Conservation (phyloP, 1,284 basidiomycete genomes). For the Fereydounia khargensis region DNA sequence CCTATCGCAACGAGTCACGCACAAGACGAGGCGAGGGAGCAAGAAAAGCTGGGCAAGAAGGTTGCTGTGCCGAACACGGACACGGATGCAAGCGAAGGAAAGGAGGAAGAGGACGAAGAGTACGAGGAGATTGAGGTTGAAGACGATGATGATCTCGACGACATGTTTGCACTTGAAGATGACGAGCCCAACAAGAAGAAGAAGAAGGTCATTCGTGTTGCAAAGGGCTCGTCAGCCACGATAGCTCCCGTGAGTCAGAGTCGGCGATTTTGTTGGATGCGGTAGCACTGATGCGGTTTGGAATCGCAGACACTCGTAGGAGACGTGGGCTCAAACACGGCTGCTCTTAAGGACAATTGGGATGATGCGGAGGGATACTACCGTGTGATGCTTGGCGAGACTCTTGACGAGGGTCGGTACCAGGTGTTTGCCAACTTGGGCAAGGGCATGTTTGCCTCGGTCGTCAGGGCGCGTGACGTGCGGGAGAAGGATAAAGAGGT, state of each 20-base stretch:
- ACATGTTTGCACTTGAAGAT: constrained; percentile 52
- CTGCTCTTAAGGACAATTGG: constrained; percentile 61
- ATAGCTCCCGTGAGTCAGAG: constrained; percentile 5
- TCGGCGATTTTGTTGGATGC: too few species aligned
- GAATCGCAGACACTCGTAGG: too few species aligned
- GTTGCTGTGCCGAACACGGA: background rate
- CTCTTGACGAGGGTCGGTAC: constrained; percentile 84
- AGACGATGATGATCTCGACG: constrained; percentile 46
- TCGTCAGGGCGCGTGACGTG: constrained; percentile 79
- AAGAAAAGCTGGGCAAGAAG: constrained; percentile 1
- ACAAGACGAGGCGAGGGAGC: constrained; percentile 18
- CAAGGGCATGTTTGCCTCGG: constrained; percentile 97
- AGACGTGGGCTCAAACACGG: constrained; percentile 1
- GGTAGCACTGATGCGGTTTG: too few species aligned
- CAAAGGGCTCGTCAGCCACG: constrained; percentile 8
- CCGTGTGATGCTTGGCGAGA: constrained; percentile 85
- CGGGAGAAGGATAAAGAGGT: constrained; percentile 65
- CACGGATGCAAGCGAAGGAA: background rate
- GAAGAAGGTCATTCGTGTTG: constrained; percentile 34
- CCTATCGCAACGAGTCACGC: too few species aligned
- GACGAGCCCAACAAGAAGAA: constrained; percentile 20
- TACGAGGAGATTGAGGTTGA: constrained; percentile 51
- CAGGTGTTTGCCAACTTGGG: constrained; percentile 92
- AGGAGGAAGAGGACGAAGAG: constrained; percentile 22
- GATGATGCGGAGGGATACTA: constrained; percentile 94